Percentiles rank a stretch among this genome's conserved stretches.
phyloP scores from a whole-genome alignment of 768 basidiomycete species.

The Asterophora lycoperdoides region DNA sequence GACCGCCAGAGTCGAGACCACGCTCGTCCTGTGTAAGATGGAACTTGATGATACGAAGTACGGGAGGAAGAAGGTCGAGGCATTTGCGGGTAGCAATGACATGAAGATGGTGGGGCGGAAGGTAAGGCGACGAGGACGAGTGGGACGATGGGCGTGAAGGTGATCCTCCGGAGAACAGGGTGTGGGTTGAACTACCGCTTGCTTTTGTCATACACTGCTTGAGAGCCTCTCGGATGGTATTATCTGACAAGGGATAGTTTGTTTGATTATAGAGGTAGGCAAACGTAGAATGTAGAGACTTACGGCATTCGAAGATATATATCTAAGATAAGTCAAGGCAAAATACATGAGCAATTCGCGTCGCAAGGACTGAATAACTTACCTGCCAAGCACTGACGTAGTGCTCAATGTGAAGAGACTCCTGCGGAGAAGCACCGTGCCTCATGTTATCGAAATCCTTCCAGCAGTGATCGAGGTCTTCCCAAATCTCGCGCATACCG shows the following conservation, averaged over 20 bases:
- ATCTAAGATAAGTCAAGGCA: constrained; percentile 42
- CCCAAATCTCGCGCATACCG: constrained; percentile 78
- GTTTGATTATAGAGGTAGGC: not conserved
- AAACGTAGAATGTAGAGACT: constrained; percentile 29
- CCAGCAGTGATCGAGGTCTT: constrained; percentile 77
- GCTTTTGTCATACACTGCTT: constrained; percentile 46
- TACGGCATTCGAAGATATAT: constrained; percentile 87
- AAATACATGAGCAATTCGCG: constrained; percentile 11
- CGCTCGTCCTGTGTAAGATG: constrained; percentile 39
- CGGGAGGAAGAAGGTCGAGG: constrained; percentile 43
- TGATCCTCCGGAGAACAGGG: constrained; percentile 39
- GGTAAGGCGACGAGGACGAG: constrained; percentile 42
- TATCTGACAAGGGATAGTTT: constrained; percentile 43
- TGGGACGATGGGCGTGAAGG: constrained; percentile 45
- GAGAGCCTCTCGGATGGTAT: constrained; percentile 81
- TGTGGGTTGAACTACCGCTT: constrained; percentile 17
- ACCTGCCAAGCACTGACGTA: constrained; percentile 90
- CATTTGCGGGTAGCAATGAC: constrained; percentile 48
- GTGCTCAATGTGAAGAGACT: constrained; percentile 42
- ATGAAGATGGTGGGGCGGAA: constrained; percentile 44
- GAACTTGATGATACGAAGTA: constrained; percentile 48
- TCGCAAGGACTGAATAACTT: constrained; percentile 21
- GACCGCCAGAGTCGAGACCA: constrained; percentile 26
- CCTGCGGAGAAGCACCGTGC: constrained; percentile 28
- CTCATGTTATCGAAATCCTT: constrained; percentile 72